phyloP scores from a whole-genome alignment of 177 flowering plant genomes.

The Vitis hybrid region DNA sequence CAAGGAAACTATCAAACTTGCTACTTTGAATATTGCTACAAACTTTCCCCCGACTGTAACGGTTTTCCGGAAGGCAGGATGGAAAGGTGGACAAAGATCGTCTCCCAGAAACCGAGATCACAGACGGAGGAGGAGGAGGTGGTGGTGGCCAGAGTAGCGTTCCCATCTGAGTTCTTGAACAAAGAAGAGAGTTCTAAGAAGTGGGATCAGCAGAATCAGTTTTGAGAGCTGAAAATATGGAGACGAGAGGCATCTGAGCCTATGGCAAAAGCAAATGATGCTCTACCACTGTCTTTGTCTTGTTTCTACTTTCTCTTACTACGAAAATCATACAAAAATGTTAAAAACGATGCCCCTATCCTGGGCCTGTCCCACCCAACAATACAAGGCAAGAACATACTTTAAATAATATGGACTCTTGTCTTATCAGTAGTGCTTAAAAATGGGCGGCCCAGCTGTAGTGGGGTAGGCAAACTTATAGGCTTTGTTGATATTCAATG shows the following conservation, averaged over 20 bases:
- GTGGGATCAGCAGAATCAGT: not conserved
- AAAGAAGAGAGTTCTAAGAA: not conserved
- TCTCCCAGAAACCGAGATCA: not conserved
- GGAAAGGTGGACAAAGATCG: not conserved
- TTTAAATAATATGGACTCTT: too few species aligned
- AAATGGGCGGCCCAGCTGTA: too few species aligned
- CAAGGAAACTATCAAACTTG: conserved; percentile 53
- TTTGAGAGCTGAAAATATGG: too few species aligned
- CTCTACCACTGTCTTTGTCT: not conserved
- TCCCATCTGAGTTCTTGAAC: conserved; percentile 18
- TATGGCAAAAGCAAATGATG: not conserved
- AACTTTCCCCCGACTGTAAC: conserved; percentile 13
- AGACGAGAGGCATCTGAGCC: conserved; percentile 2
- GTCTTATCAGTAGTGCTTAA: too few species aligned
- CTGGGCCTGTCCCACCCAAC: too few species aligned
- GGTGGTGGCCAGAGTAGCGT: conserved; percentile 17
- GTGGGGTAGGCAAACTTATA: too few species aligned
- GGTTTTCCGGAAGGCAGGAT: conserved; percentile 7
- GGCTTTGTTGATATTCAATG: too few species aligned
- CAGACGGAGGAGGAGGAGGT: conserved; percentile 5
- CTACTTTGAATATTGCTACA: conserved; percentile 21
- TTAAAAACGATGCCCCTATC: too few species aligned
- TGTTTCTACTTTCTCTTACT: too few species aligned
- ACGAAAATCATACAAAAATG: too few species aligned
- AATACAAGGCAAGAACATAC: too few species aligned